Conservation (phyloP, 768 basidiomycete genomes). For the Mycena pura region DNA sequence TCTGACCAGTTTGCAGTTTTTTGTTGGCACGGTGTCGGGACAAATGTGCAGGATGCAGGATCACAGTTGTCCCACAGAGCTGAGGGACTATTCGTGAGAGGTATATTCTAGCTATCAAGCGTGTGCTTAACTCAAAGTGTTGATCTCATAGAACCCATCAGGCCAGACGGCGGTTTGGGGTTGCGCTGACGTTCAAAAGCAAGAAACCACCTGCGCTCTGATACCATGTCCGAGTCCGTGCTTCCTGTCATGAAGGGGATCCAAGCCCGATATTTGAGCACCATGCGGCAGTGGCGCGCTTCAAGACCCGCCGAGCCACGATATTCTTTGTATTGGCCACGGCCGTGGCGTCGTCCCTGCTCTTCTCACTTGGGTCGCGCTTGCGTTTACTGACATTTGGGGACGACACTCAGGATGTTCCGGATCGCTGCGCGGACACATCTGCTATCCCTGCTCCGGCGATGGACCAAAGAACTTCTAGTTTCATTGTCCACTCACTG, state of each 20-base stretch:
- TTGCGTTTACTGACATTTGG: not conserved
- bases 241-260: conserved; percentile 9
- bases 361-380: conserved; percentile 5
- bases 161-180: too few species aligned
- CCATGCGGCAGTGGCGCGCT: not conserved
- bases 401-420: conserved; percentile 1
- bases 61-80: too few species aligned
- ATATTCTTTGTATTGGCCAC: conserved; percentile 15
- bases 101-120: too few species aligned
- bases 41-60: too few species aligned
- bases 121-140: too few species aligned
- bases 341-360: not conserved
- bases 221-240: conserved; percentile 10
- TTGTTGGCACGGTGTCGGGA: too few species aligned
- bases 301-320: conserved; percentile 9
- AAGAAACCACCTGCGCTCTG: not conserved
- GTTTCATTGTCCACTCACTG: conserved; percentile 20
- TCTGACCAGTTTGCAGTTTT: too few species aligned
- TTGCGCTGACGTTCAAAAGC: too few species aligned
- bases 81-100: too few species aligned
- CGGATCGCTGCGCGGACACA: conserved; percentile 19
- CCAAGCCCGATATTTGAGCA: not conserved
- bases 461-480: conserved; percentile 21
- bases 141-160: too few species aligned
- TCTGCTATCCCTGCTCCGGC: conserved; percentile 14